phyloP scores from a whole-genome alignment of 2,329 filamentous ascomycete species.

The Paracamarosporium sp. region DNA sequence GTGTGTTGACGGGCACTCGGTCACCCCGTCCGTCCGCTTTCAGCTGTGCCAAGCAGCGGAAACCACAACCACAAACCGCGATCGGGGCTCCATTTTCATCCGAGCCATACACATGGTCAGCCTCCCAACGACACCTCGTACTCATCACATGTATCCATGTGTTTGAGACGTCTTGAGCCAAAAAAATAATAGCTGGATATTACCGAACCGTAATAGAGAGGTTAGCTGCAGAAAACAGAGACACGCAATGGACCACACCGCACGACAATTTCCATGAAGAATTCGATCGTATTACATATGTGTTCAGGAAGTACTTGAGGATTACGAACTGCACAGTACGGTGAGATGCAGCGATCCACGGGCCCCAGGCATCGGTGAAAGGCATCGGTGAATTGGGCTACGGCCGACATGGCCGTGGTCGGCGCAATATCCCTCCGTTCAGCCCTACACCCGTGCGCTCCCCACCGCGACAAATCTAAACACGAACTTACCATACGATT shows the following conservation, averaged over 20 bases:
- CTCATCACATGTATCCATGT: no score
- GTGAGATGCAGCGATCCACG: no score
- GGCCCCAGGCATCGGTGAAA: background rate
- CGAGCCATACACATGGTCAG: background rate
- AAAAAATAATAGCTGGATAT: no score
- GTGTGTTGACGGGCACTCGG: background rate
- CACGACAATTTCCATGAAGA: no score
- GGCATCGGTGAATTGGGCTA: background rate
- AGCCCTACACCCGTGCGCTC: background rate
- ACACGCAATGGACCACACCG: no score
- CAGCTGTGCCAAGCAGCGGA: background rate
- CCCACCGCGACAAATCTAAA: background rate
- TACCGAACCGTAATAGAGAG: no score
- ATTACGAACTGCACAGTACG: no score
- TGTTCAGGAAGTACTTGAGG: no score
- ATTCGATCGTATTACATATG: no score
- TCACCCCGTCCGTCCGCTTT: background rate
- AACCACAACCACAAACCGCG: background rate
- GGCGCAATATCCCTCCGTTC: slow-evolving; percentile 4
- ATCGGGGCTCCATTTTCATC: background rate
- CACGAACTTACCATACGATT: background rate
- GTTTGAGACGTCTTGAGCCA: no score
- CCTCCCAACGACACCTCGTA: background rate
- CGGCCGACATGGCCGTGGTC: background rate
- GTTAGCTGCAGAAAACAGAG: no score